These are phyloP conservation scores for Cystobasidium slooffiae DNA, from an alignment of 1,284 basidiomycete species.

Conservation along the genomic window DNA sequence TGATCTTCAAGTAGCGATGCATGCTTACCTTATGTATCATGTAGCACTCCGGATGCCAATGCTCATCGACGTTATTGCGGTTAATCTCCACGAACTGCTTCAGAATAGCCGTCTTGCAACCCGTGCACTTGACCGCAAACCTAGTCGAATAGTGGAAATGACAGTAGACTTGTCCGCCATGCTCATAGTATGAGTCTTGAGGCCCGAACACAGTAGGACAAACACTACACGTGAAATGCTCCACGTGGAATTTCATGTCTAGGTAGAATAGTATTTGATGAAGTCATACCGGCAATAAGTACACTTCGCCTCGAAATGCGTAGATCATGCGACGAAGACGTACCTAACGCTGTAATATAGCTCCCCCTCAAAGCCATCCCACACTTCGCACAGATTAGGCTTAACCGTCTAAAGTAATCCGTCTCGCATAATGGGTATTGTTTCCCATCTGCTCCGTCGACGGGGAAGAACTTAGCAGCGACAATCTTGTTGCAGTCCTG, in stretches of 20 bases:
- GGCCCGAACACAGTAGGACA: slow-evolving; percentile 96
- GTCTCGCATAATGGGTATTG: slow-evolving; percentile 94
- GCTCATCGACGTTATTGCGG: slow-evolving; percentile 95
- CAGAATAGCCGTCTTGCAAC: slow-evolving; percentile 96
- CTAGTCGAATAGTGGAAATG: slow-evolving; percentile 98
- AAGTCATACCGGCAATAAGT: slow-evolving; percentile 25
- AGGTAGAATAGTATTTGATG: slow-evolving; percentile 34
- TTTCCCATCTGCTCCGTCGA: slow-evolving; percentile 81
- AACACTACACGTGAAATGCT: slow-evolving; percentile 98
- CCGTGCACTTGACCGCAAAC: slow-evolving; percentile 97
- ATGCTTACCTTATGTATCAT: slow-evolving; percentile 95
- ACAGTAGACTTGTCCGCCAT: slow-evolving; percentile 92
- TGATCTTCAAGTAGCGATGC: background rate
- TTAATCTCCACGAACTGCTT: slow-evolving; percentile 99
- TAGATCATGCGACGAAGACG: slow-evolving; percentile 59
- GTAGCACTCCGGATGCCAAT: slow-evolving; percentile 99
- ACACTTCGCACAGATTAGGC: slow-evolving; percentile 96
- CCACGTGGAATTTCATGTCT: slow-evolving; percentile 99
- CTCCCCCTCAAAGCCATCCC: slow-evolving; percentile 90
- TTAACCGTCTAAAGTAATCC: slow-evolving; percentile 94
- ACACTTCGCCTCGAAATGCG: slow-evolving; percentile 18
- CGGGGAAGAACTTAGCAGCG: slow-evolving; percentile 98
- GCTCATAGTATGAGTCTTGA: slow-evolving; percentile 98
- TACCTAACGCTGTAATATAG: slow-evolving; percentile 99
- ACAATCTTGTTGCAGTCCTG: slow-evolving; percentile 97